Percentiles rank a stretch among this genome's conserved stretches.
phyloP scores from a whole-genome alignment of 2,329 filamentous ascomycete genomes.

The Tympanopsis confertula region DNA sequence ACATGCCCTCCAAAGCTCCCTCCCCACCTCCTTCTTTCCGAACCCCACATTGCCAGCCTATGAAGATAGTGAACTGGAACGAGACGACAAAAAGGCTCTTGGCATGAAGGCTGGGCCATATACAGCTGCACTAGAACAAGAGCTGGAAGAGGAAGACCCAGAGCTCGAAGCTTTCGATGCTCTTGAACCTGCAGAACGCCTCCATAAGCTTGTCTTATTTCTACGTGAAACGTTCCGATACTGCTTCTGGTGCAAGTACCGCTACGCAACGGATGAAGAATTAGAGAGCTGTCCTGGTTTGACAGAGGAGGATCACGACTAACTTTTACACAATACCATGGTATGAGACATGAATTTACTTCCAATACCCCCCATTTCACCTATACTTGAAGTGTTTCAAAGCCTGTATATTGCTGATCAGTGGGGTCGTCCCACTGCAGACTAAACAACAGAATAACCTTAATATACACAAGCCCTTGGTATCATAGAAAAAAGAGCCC shows the following conservation, averaged over 20 bases:
- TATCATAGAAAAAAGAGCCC: no score
- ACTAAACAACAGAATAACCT: no score
- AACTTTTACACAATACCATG: background rate
- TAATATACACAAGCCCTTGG: no score
- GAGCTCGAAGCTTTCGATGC: constrained; percentile 73
- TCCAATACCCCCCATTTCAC: constrained; percentile 15
- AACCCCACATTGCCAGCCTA: constrained; percentile 49
- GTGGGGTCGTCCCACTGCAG: no score
- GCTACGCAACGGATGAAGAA: constrained; percentile 51
- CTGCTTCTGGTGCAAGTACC: constrained; percentile 93
- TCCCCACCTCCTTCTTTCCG: constrained; percentile 37
- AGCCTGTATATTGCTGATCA: no score
- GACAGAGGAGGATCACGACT: constrained; percentile 72
- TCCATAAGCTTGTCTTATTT: constrained; percentile 55
- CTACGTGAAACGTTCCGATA: constrained; percentile 65
- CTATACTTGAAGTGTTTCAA: no score
- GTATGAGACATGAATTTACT: constrained; percentile 5
- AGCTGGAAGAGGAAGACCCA: constrained; percentile 66
- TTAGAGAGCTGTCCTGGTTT: constrained; percentile 85
- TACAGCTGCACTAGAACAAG: constrained; percentile 43
- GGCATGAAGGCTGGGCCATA: constrained; percentile 28
- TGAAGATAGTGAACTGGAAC: constrained; percentile 58
- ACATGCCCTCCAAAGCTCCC: constrained; percentile 40
- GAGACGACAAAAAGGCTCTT: constrained; percentile 60
- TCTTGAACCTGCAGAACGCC: constrained; percentile 51